Evolutionary conservation across 352 stramenopile species (phyloP).

Genomic region (Pythium diclinum): DNA sequence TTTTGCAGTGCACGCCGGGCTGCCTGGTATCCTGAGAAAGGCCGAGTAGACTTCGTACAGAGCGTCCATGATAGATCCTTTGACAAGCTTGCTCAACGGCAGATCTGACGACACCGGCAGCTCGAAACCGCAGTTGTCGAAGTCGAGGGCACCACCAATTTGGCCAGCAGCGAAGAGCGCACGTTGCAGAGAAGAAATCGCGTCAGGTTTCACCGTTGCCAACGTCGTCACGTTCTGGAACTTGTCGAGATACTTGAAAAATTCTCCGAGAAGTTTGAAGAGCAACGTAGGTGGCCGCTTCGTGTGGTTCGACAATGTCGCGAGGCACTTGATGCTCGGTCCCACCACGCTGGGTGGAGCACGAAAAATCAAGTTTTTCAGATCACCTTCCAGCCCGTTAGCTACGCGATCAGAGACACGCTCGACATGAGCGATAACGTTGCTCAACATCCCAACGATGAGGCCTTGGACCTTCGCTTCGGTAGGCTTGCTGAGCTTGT

Average conservation of each 20-base stretch:
- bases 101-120: conserved; percentile 21
- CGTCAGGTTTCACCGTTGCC: conserved; percentile 32
- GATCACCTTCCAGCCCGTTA: conserved; percentile 47
- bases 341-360: conserved; percentile 82
- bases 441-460: conserved; percentile 57
- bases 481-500: conserved; percentile 45
- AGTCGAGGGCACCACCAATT: conserved; percentile 64
- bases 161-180: conserved; percentile 69
- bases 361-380: conserved; percentile 58
- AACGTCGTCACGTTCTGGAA: conserved; percentile 38
- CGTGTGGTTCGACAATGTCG: conserved; percentile 42
- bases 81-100: conserved; percentile 33
- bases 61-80: conserved; percentile 52
- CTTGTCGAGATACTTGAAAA: conserved; percentile 60
- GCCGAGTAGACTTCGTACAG: conserved; percentile 59
- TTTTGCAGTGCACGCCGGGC: conserved; percentile 55
- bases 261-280: conserved; percentile 61
- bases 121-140: conserved; percentile 38
- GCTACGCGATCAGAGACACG: conserved; percentile 47
- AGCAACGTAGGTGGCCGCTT: conserved; percentile 47
- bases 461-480: conserved; percentile 61
- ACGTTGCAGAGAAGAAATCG: conserved; percentile 58
- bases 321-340: conserved; percentile 72
- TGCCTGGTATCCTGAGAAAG: conserved; percentile 46
- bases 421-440: conserved; percentile 52